Evolutionary conservation across 768 basidiomycete species (phyloP).

Genomic region (Suillus paluster): DNA sequence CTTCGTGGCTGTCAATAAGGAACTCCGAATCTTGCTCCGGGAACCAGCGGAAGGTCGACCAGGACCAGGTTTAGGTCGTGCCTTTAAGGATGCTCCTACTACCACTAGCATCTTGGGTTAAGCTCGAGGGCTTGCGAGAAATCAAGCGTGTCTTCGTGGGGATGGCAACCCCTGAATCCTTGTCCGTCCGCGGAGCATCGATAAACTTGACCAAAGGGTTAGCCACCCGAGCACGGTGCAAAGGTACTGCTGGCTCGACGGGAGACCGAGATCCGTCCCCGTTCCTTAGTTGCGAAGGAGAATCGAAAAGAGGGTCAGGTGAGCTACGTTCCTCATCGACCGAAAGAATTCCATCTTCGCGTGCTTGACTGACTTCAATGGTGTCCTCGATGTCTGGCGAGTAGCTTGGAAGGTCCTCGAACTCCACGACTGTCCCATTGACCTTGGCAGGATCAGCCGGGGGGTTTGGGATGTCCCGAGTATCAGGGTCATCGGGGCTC

Average conservation of each 20-base stretch:
- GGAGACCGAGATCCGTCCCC: slow-evolving; percentile 12
- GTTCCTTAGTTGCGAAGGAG: slow-evolving; percentile 19
- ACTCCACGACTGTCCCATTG: slow-evolving; percentile 17
- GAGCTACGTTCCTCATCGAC: slow-evolving; percentile 3
- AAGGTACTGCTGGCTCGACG: slow-evolving; percentile 22
- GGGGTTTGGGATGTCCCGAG: slow-evolving; percentile 1
- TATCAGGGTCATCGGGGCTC: slow-evolving; percentile 25
- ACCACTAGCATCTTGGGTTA: slow-evolving; percentile 16
- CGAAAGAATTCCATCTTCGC: neutral
- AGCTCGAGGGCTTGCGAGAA: slow-evolving; percentile 18
- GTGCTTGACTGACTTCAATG: slow-evolving; percentile 35
- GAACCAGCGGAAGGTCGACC: slow-evolving; percentile 54
- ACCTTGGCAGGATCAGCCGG: neutral
- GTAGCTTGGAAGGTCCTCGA: slow-evolving; percentile 28
- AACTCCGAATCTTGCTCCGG: slow-evolving; percentile 46
- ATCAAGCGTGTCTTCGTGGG: slow-evolving; percentile 53
- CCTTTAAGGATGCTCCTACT: slow-evolving; percentile 15
- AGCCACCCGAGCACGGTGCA: slow-evolving; percentile 51
- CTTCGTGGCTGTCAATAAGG: slow-evolving; percentile 57
- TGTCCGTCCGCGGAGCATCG: slow-evolving; percentile 39
- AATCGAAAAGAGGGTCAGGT: slow-evolving; percentile 36
- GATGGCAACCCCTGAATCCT: slow-evolving; percentile 44
- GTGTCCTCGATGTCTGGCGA: slow-evolving; percentile 21
- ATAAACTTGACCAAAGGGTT: slow-evolving; percentile 60
- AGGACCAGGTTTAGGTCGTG: slow-evolving; percentile 48